A percentile compares a stretch with the other conserved stretches of the same genome.
Conservation (phyloP, 2,329 filamentous ascomycete species). For the Trichoderma gracile region DNA sequence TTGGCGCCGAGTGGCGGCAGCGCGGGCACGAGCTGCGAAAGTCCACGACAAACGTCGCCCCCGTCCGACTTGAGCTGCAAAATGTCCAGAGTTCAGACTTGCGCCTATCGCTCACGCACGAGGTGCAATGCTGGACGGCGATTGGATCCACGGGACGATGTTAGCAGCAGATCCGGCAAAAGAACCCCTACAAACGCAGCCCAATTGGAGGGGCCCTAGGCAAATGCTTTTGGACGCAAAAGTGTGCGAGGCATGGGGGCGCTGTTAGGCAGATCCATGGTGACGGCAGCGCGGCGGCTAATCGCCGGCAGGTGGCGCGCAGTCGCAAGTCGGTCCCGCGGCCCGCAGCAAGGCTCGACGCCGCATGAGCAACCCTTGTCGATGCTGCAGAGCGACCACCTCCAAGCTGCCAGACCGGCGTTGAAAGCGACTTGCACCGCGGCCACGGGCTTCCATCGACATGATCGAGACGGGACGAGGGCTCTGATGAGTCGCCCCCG, state of each 20-base stretch:
- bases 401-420: slow-evolving; percentile 16
- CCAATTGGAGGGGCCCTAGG: slow-evolving; percentile 17
- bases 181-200: slow-evolving; percentile 14
- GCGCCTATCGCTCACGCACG: slow-evolving; percentile 39
- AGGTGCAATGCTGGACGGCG: slow-evolving; percentile 33
- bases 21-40: not conserved
- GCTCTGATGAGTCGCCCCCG: slow-evolving; percentile 25
- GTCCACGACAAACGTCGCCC: not conserved
- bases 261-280: rapidly evolving
- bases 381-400: slow-evolving; percentile 17
- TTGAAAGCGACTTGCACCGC: slow-evolving; percentile 3
- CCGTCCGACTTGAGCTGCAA: not conserved
- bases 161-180: slow-evolving; percentile 25
- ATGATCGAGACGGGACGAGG: slow-evolving; percentile 25
- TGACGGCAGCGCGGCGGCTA: not conserved
- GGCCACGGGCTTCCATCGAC: slow-evolving; percentile 17
- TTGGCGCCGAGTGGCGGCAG: not conserved
- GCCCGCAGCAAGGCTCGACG: slow-evolving; percentile 18
- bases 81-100: slow-evolving; percentile 7
- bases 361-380: slow-evolving; percentile 23
- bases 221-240: slow-evolving; percentile 15
- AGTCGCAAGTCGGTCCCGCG: slow-evolving; percentile 6
- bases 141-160: slow-evolving; percentile 34
- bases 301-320: not conserved
- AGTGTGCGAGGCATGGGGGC: not conserved